These are phyloP conservation scores for Platanthera guangdongensis DNA, from an alignment of 106 monocot genomes.

Conservation along the genomic window DNA sequence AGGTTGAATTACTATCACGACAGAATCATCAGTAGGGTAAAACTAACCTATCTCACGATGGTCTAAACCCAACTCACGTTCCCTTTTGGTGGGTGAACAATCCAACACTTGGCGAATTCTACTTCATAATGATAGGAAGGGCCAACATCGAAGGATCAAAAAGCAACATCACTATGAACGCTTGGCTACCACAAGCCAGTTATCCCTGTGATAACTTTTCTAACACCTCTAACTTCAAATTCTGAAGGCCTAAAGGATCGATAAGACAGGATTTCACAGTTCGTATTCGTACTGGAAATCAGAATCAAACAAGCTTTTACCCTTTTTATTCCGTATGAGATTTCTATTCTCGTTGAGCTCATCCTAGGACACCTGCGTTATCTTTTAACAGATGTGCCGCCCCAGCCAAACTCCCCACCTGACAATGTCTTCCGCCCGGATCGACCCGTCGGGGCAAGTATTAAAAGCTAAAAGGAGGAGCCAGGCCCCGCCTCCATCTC, in stretches of 20 bases:
- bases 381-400: conserved; percentile 78
- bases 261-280: conserved; percentile 92
- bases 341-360: conserved; percentile 68
- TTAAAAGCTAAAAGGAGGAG: too few relatives aligned
- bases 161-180: too few relatives aligned
- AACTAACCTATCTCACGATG: too few relatives aligned
- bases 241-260: conserved; percentile 91
- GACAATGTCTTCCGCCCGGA: conserved; percentile 71
- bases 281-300: conserved; percentile 79
- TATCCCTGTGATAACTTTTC: conserved; percentile 94
- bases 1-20: too few relatives aligned
- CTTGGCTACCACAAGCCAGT: too few relatives aligned
- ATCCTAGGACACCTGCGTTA: conserved; percentile 80
- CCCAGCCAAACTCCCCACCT: conserved; percentile 74
- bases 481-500: too few relatives aligned
- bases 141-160: too few relatives aligned
- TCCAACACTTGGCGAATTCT: too few relatives aligned
- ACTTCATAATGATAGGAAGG: too few relatives aligned
- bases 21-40: too few relatives aligned
- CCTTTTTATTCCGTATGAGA: conserved; percentile 18
- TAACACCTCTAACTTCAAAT: conserved; percentile 97
- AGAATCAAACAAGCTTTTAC: conserved; percentile 29
- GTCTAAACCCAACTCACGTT: too few relatives aligned
- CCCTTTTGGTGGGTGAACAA: too few relatives aligned
- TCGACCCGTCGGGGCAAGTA: neutral